Evolutionary conservation across 352 stramenopile species (phyloP), one percentile per base, ranked within the genome.

Genomic region (Pythium rishiriense): DNA sequence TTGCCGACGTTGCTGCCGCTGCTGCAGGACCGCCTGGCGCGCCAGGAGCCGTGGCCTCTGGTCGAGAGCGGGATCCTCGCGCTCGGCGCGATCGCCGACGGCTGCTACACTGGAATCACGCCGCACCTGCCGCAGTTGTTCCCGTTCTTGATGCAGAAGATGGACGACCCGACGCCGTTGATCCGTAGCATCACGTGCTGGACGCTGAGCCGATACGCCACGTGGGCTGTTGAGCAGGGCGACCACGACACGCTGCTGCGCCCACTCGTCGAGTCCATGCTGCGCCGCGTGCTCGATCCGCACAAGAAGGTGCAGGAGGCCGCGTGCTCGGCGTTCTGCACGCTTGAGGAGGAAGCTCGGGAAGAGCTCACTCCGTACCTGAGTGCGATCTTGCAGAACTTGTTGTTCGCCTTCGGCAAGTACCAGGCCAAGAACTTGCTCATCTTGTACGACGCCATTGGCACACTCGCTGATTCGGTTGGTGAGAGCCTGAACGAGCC

Each of bases 281-380:
- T 98, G 42, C 78, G 88, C 62, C 82, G 90, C 43, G 83, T 98
- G 47, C 62, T 96, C 49, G 94, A 98, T 72, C 76, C 78, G 9
- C 94, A 98, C 82, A 95, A 96, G 73, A 98, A 98, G 75, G 94
- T 98, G 21, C 96, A 99, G 69, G 86, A 98, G 39, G 93, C 96
- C 3, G 91, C 88, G 29, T 98, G 90, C 70, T 98, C 96, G 33
- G 92, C 96, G 12, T 94, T 99, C 67, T 97, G 94, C 65, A 97
- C 95, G 3, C 76, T 98, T 10, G 90, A 98, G 47, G 96, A 99
- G 76, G 82, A 97, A 61, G 90, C 93, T 10, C 87, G 90, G 35
- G 92, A 98, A 61, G 78, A 98, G 35, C 83, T 99, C 49, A 81
- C 85, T 46, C 94, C 93, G 22, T 98, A 98, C 70, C 75, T 99